phyloP scores from a whole-genome alignment of 2,329 filamentous ascomycete genomes.

The Alternaria hordeiaustralica region DNA sequence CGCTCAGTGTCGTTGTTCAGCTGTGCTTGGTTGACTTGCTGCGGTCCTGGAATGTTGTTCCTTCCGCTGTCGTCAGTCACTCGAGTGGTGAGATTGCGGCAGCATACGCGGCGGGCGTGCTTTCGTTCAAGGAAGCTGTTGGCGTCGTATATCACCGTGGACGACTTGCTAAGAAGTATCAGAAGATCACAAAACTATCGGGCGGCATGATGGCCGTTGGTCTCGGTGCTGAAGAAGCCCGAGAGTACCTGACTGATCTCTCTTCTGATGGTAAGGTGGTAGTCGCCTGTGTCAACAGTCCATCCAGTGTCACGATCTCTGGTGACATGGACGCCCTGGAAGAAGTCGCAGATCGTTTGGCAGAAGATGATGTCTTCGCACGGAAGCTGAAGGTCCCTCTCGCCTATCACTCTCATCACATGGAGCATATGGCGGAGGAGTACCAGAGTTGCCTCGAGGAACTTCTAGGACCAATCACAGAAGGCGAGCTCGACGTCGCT shows the following conservation, averaged over 20 bases:
- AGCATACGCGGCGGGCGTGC: constrained; percentile 30
- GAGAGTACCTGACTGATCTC: constrained; percentile 1
- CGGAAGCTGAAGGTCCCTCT: constrained; percentile 49
- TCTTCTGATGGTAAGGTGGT: neutral
- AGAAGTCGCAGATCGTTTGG: constrained; percentile 38
- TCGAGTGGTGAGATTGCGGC: constrained; percentile 39
- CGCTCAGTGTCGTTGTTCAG: constrained; percentile 28
- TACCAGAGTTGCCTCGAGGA: constrained; percentile 15
- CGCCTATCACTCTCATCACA: constrained; percentile 52
- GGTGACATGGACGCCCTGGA: constrained; percentile 50
- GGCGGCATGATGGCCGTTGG: constrained; percentile 30
- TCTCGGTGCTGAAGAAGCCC: constrained; percentile 5
- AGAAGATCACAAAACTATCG: neutral
- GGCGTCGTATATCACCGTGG: constrained; percentile 23
- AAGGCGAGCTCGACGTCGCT: neutral
- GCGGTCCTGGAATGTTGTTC: constrained; percentile 10
- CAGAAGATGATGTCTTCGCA: constrained; percentile 48
- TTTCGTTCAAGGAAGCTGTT: constrained; percentile 16
- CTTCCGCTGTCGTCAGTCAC: constrained; percentile 21
- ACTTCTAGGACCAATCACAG: neutral
- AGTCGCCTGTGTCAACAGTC: constrained; percentile 21
- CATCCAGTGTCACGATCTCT: constrained; percentile 51
- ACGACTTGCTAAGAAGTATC: constrained; percentile 17
- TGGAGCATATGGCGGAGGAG: constrained; percentile 9
- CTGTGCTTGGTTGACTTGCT: constrained; percentile 23